Conservation (phyloP, 352 stramenopile genomes). For the Stramenopiles sp. region DNA sequence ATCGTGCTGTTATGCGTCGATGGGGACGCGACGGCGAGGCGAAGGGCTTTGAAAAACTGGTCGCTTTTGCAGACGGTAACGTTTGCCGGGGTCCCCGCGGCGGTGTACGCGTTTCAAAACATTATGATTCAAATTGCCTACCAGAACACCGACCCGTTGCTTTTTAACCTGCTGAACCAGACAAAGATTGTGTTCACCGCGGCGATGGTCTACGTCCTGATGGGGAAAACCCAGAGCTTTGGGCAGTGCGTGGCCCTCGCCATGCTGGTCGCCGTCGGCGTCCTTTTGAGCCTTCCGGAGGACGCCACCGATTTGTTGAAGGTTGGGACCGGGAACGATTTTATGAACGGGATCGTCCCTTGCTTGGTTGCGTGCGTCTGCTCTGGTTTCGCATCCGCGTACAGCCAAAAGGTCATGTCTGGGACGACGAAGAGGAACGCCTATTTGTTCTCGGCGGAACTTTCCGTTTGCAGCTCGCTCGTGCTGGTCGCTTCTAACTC, state of each 20-base stretch:
- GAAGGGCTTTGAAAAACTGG: conserved; percentile 43
- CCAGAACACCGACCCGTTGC: conserved; percentile 48
- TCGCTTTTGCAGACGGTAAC: conserved; percentile 33
- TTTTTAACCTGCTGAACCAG: conserved; percentile 64
- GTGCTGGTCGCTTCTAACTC: conserved; percentile 37
- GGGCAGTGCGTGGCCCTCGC: conserved; percentile 43
- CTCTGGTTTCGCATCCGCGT: not conserved
- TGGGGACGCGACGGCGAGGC: conserved; percentile 21
- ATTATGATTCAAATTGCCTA: conserved; percentile 54
- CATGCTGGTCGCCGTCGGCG: conserved; percentile 40
- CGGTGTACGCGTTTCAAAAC: conserved; percentile 60
- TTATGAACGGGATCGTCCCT: not conserved
- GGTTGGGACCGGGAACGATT: not conserved
- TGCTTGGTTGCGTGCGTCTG: not conserved
- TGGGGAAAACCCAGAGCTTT: conserved; percentile 41
- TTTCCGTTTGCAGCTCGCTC: conserved; percentile 44
- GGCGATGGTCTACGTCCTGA: conserved; percentile 48
- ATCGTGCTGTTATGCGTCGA: conserved; percentile 33
- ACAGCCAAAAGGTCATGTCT: not conserved
- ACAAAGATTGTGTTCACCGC: conserved; percentile 56
- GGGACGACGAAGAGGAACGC: conserved; percentile 28
- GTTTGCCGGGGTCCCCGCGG: conserved; percentile 45
- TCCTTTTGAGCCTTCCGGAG: not conserved
- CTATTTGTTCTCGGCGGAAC: conserved; percentile 50
- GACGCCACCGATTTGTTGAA: not conserved